Evolutionary conservation across 306 rosid species (phyloP), one percentile per base, ranked within the genome.

Genomic region (Argentina anserina): DNA sequence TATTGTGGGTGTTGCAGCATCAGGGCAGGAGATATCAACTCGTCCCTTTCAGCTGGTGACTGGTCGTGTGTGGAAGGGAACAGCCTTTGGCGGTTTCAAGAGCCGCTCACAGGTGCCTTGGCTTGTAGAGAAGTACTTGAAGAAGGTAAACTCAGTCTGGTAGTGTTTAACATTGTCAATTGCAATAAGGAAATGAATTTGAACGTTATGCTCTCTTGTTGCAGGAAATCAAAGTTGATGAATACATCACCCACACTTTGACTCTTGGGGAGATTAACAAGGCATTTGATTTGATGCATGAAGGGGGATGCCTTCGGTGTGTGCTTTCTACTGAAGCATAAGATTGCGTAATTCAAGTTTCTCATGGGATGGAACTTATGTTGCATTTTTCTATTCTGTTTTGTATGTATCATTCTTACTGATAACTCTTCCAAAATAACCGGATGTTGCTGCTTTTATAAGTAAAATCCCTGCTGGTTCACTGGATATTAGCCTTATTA

Each of bases 61-160:
- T 2, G 97, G 97, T 29, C 98, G 98, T 46, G 92, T 89, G 46
- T 91, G 98, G 98, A 94, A 94, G 72, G 98, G 98, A 87, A 94
- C 98, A 26, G 95, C 97, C 76, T 94, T 94, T 81, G 97, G 96
- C 63, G 98, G 98, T 52, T 91, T 94, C 82, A 94, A 93, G 88
- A 91, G 98, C 73, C 86, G 98, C 23, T 87, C 97, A 49, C 97
- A 93, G 80, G 98, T 91, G 69, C 98, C 98, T 69, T 87, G 89
- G 96, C 98, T 94, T 61, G 98, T 93, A 17, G 90, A 89, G 34
- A 91, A 93, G 91, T 93, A 93, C 91, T 45, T 93, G 87, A 93
- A 90, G 81, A 93, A 91, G 96, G 98, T 89, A 80, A 64, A 61
- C 7, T 2, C 20, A 36, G 17, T 47, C n/a, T 69, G 9, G 42